A percentile compares a stretch with the other conserved stretches of the same genome.
Evolutionary conservation across 768 basidiomycete genomes (phyloP).

Genomic region (Neoboletus subvelutipes): DNA sequence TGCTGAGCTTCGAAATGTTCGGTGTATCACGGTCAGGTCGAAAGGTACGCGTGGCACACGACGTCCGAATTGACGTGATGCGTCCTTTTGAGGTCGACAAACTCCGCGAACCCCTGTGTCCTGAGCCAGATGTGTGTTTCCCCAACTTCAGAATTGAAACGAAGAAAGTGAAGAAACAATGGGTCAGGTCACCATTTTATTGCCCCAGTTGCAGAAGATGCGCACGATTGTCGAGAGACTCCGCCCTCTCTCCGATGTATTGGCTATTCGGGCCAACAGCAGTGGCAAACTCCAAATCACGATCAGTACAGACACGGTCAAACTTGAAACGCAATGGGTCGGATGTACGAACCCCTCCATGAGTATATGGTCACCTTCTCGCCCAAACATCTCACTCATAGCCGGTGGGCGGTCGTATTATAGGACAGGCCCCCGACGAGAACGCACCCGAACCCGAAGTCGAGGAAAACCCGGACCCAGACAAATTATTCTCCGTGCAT

Average conservation of each 20-base stretch:
- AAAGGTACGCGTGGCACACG: slow-evolving; percentile 67
- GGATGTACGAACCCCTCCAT: slow-evolving; percentile 67
- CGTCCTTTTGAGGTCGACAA: slow-evolving; percentile 68
- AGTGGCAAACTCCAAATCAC: slow-evolving; percentile 54
- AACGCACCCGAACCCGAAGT: slow-evolving; percentile 35
- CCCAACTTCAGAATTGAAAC: neutral
- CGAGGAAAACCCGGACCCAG: slow-evolving; percentile 48
- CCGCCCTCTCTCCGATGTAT: slow-evolving; percentile 63
- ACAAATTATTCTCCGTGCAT: slow-evolving; percentile 60
- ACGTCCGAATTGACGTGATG: slow-evolving; percentile 81
- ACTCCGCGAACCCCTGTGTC: slow-evolving; percentile 79
- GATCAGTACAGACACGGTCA: slow-evolving; percentile 68
- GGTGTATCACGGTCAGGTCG: slow-evolving; percentile 64
- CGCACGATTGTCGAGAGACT: slow-evolving; percentile 80
- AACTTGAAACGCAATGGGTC: slow-evolving; percentile 77
- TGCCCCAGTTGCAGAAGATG: slow-evolving; percentile 72
- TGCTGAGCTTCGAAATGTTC: slow-evolving; percentile 74
- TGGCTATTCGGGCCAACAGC: slow-evolving; percentile 68
- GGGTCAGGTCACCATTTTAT: slow-evolving; percentile 67
- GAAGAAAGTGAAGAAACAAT: slow-evolving; percentile 2
- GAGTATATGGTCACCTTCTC: slow-evolving; percentile 28
- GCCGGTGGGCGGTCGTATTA: slow-evolving; percentile 8
- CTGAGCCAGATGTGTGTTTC: slow-evolving; percentile 74
- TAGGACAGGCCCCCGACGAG: slow-evolving; percentile 29
- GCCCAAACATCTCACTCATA: neutral